Percentiles rank a stretch among this genome's conserved stretches.
These are phyloP conservation scores for Lactarius vividus DNA, from an alignment of 768 basidiomycete species.

Conservation along the genomic window DNA sequence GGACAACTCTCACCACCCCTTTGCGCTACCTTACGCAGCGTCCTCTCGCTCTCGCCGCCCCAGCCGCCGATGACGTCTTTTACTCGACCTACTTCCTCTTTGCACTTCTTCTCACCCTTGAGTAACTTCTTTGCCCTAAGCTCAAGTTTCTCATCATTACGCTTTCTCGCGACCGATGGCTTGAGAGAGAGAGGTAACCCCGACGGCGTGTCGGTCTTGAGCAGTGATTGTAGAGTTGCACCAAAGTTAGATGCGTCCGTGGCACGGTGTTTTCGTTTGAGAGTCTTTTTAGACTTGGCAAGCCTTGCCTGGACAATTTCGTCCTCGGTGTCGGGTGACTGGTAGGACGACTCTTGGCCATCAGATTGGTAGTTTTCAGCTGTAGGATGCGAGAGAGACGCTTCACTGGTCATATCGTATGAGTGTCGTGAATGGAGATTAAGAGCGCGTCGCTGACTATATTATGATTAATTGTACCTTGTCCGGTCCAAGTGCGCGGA, in stretches of 20 bases:
- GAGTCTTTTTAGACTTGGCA: slow-evolving; percentile 72
- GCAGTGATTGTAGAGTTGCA: slow-evolving; percentile 65
- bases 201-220: slow-evolving; percentile 70
- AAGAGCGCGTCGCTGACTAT: neutral
- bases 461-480: neutral
- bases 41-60: slow-evolving; percentile 81
- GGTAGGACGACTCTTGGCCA: slow-evolving; percentile 21
- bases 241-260: slow-evolving; percentile 74
- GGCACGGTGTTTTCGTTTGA: slow-evolving; percentile 80
- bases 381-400: slow-evolving; percentile 18
- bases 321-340: slow-evolving; percentile 52
- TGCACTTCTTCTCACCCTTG: slow-evolving; percentile 68
- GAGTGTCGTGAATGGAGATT: slow-evolving; percentile 22
- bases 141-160: slow-evolving; percentile 76
- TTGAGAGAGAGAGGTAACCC: slow-evolving; percentile 73
- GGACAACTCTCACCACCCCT: slow-evolving; percentile 60
- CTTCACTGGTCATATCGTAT: neutral
- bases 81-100: slow-evolving; percentile 65
- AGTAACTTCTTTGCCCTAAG: slow-evolving; percentile 67
- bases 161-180: slow-evolving; percentile 64
- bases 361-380: slow-evolving; percentile 24
- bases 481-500: slow-evolving; percentile 19
- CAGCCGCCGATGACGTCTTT: slow-evolving; percentile 81
- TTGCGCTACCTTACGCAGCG: slow-evolving; percentile 79
- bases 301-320: slow-evolving; percentile 56